These are phyloP conservation scores for Prunus fruticosa DNA, from an alignment of 306 rosid genomes.

Conservation along the genomic window DNA sequence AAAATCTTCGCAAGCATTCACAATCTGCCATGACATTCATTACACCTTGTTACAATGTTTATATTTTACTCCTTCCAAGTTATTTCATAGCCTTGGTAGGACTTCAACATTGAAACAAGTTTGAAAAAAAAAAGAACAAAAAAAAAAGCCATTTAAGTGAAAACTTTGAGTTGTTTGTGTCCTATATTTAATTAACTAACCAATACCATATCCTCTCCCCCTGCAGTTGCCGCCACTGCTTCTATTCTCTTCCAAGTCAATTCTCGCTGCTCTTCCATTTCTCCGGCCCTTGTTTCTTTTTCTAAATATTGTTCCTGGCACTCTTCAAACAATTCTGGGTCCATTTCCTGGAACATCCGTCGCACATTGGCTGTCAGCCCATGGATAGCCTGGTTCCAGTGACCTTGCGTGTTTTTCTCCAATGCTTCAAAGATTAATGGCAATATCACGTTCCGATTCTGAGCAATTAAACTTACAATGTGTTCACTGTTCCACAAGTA, in stretches of 20 bases:
- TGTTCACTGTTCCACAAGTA: constrained; percentile 68
- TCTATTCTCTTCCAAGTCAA: constrained; percentile 60
- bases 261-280: constrained; percentile 46
- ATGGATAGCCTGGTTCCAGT: constrained; percentile 57
- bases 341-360: constrained; percentile 59
- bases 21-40: constrained; percentile 1
- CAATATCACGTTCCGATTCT: constrained; percentile 49
- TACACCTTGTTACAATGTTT: constrained; percentile 12
- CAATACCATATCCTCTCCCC: constrained; percentile 49
- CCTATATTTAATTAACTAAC: constrained; percentile 39
- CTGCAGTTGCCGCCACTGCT: constrained; percentile 54
- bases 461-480: constrained; percentile 45
- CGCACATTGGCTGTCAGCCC: constrained; percentile 54
- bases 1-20: constrained; percentile 1
- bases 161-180: constrained; percentile 20
- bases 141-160: constrained; percentile 20
- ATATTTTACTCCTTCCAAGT: constrained; percentile 15
- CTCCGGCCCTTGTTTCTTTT: constrained; percentile 43
- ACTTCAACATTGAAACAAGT: constrained; percentile 12
- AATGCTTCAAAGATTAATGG: constrained; percentile 56
- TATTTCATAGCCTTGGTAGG: constrained; percentile 13
- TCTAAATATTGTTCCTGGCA: constrained; percentile 41
- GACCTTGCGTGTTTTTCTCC: constrained; percentile 56
- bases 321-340: constrained; percentile 46
- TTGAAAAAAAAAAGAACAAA: constrained; percentile 2